Conservation (phyloP, 1,284 basidiomycete species). For the Tilletia walkeri region DNA sequence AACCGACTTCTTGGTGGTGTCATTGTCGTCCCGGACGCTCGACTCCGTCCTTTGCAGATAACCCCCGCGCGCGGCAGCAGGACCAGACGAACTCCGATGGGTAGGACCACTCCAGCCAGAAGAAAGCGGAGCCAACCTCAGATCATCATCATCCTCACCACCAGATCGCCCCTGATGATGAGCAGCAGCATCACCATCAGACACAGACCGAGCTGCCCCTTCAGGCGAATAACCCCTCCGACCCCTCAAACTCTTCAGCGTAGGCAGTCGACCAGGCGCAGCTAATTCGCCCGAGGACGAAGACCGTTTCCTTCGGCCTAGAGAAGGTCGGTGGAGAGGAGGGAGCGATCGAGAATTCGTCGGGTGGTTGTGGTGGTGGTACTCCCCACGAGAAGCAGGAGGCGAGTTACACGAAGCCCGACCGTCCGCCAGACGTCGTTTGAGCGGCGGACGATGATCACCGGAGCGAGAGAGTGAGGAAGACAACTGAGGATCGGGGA, state of each 20-base stretch:
- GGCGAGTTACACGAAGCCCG: not conserved
- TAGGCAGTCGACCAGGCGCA: not conserved
- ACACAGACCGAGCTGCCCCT: no score
- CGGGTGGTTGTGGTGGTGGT: not conserved
- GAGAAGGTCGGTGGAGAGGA: not conserved
- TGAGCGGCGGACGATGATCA: not conserved
- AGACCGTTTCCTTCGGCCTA: slow-evolving; percentile 3
- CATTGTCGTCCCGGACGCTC: not conserved
- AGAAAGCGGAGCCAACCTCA: not conserved
- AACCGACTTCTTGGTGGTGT: no score
- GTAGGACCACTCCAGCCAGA: no score
- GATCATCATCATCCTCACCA: not conserved
- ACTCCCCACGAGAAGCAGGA: not conserved
- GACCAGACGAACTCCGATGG: no score
- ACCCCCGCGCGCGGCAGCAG: no score
- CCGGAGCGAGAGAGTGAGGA: not conserved
- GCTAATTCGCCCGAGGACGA: not conserved
- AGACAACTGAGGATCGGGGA: not conserved
- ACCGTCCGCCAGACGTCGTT: not conserved
- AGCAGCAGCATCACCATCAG: not conserved
- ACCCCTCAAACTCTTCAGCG: not conserved
- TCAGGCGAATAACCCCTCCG: not conserved
- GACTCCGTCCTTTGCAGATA: not conserved
- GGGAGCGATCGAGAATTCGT: not conserved
- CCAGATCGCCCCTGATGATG: no score